Evolutionary conservation across 768 basidiomycete genomes (phyloP), one percentile per base, ranked within the genome.

Genomic region (Ephemerocybe angulata): DNA sequence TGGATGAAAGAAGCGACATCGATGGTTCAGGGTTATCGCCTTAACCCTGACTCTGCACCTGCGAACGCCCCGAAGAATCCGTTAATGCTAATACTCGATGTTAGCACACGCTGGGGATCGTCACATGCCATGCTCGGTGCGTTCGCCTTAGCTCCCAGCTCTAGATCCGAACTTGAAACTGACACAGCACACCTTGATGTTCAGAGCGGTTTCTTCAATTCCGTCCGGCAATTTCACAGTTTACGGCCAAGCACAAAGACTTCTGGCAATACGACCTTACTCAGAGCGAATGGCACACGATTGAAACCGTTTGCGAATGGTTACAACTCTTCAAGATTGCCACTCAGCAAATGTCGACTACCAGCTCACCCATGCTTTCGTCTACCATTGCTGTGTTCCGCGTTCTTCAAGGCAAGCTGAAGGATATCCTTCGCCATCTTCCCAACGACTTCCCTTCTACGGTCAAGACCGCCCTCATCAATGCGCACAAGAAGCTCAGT

Each of bases 291-390:
- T 74, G 71, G 72, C 37, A 30, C 2, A 49, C 62, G 4, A 59
- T 72, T 17, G 22, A 54, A 4, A 37, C 59, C 17, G 61, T 69
- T 11, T 33, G 57, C 2, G 28, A 50, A 0, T 73, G 70, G 71
- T 58, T 74, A 0, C 27, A 62, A 22, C 46, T 54, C 8, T 74
- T 69, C 49, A 61, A 64, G 5, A 38, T 46, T 25, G 71, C 72
- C 12, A 72, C 70, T 4, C 66, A 64, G 0, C 58, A 69, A 44
- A 72, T 72, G 70, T 72, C 69, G 0, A 41, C 68, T 12, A 71
- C 68, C 1, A 63, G 60, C 31, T 48, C 51, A 3, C 60, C 69
- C 1, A 70, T 67, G 64, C 60, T 72, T 12, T 71, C 70, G 0
- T 58, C 64, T 0, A 63, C 62, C 0, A 67, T 70, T 53, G 65